Base-by-base conservation (phyloP, 306 rosid species). In the Quercus dentata region DNA sequence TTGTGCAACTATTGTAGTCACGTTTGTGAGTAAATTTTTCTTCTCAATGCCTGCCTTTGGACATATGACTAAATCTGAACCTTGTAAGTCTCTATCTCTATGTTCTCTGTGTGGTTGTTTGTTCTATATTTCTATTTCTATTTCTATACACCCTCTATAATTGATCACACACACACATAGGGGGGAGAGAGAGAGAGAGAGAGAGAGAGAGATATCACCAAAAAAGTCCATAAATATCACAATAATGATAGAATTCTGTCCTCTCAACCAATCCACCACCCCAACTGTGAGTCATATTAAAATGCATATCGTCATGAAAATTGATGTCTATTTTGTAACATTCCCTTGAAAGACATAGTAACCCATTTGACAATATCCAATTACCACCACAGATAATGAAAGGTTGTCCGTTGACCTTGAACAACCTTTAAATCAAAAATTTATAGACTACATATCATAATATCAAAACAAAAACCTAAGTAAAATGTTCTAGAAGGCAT, bases 241-340 rank as follows among this genome's bases (percentile, higher is more conserved):
- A 94, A 80, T 88, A 92, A 75, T 90, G 78, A 87, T 94, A 94
- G 80, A 94, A 94, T 9, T 94, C 97, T 10, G 94, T 97, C 79
- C 98, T 91, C 84, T 88, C 97, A 14, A 94, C 88, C 88, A 91
- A 83, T 77, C 98, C 98, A 78, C 98, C 98, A 35, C 90, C 97
- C 98, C 98, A 94, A 83, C 98, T 90, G 8, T 97, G 97, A 79
- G 91, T 83, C 98, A 94, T 94, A 89, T 94, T 94, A 73, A 94
- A 87, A 87, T 94, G 91, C 98, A 94, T 90, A 80, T 91, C 89
- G 4, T 95, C 97, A 71, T 94, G 98, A 75, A 94, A 94, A 76
- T 92, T 94, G 79, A 94, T 88, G 76, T 94, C 95, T 33, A 95
- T 86, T 58, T 81, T 75, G 74, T 94, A 94, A 75, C 97, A 89